phyloP scores from a whole-genome alignment of 352 stramenopile genomes.

The Plasmopara muralis region DNA sequence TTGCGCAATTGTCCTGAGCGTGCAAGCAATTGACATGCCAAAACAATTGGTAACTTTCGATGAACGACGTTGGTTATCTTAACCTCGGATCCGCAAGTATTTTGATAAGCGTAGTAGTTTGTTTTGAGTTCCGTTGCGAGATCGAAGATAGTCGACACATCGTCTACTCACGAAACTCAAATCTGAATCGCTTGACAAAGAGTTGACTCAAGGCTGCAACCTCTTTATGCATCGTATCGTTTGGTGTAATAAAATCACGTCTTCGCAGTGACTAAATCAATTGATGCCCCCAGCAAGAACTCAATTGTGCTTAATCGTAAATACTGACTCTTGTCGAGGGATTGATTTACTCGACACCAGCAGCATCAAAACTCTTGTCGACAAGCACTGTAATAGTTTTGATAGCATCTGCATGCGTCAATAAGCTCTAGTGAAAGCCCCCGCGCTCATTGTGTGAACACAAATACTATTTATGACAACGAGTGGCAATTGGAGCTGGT shows the following conservation, averaged over 20 bases:
- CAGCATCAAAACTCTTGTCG: conserved; percentile 33
- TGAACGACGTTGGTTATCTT: conserved; percentile 21
- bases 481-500: conserved; percentile 56
- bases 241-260: background rate
- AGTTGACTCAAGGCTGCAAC: conserved; percentile 38
- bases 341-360: conserved; percentile 25
- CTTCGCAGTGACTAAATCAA: background rate
- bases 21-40: conserved; percentile 33
- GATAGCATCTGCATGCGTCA: conserved; percentile 36
- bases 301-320: conserved; percentile 10
- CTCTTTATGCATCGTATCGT: conserved; percentile 19
- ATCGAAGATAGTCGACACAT: conserved; percentile 43
- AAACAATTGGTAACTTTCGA: conserved; percentile 26
- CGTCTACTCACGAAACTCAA: conserved; percentile 30
- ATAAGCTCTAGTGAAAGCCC: conserved; percentile 46
- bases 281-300: conserved; percentile 11
- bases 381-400: conserved; percentile 39
- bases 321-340: conserved; percentile 9
- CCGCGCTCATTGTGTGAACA: conserved; percentile 44
- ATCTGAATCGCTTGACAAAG: conserved; percentile 49
- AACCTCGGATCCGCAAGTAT: background rate
- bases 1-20: conserved; percentile 27
- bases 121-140: conserved; percentile 50
- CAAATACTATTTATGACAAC: conserved; percentile 28
- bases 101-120: conserved; percentile 12